Percentiles rank a stretch among this genome's conserved stretches.
These are phyloP conservation scores for Phytophthora idaei DNA, from an alignment of 352 stramenopile species.

Conservation along the genomic window DNA sequence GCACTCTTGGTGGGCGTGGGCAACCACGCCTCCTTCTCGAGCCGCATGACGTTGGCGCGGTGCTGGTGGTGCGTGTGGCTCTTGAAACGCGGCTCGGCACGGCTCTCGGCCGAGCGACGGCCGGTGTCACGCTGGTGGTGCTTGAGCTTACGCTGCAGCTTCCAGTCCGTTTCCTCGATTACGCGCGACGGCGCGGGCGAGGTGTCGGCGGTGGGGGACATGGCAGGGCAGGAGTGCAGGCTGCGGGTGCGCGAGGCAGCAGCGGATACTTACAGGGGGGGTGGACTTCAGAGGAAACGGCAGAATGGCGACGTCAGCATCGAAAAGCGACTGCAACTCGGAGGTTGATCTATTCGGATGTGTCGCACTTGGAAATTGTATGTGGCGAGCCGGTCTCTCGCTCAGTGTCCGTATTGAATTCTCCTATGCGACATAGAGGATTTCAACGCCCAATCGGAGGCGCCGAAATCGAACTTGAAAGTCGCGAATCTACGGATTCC, in stretches of 20 bases:
- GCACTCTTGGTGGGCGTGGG: slow-evolving; percentile 28
- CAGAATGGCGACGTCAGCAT: slow-evolving; percentile 29
- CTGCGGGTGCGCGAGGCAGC: slow-evolving; percentile 8
- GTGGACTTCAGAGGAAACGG: slow-evolving; percentile 15
- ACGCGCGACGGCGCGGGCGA: slow-evolving; percentile 20
- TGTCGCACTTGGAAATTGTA: slow-evolving; percentile 24
- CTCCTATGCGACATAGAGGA: slow-evolving; percentile 21
- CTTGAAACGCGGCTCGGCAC: slow-evolving; percentile 44
- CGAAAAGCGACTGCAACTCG: slow-evolving; percentile 2
- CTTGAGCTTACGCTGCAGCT: slow-evolving; percentile 73
- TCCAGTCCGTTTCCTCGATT: slow-evolving; percentile 52
- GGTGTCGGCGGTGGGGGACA: slow-evolving; percentile 36
- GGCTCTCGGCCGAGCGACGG: slow-evolving; percentile 36
- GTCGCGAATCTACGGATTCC: slow-evolving; percentile 30
- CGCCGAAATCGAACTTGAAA: slow-evolving; percentile 21
- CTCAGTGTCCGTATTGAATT: slow-evolving; percentile 19
- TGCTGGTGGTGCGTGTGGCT: slow-evolving; percentile 42
- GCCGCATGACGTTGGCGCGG: slow-evolving; percentile 39
- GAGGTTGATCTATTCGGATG: slow-evolving; percentile 20
- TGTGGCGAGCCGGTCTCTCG: slow-evolving; percentile 8
- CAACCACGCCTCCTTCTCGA: slow-evolving; percentile 49
- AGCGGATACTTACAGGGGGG: slow-evolving; percentile 1
- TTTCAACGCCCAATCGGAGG: slow-evolving; percentile 1
- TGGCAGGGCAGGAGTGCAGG: slow-evolving; percentile 9
- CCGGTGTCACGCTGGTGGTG: slow-evolving; percentile 63